These are phyloP conservation scores for Trifolium pratense DNA, from an alignment of 306 rosid species.

Conservation along the genomic window DNA sequence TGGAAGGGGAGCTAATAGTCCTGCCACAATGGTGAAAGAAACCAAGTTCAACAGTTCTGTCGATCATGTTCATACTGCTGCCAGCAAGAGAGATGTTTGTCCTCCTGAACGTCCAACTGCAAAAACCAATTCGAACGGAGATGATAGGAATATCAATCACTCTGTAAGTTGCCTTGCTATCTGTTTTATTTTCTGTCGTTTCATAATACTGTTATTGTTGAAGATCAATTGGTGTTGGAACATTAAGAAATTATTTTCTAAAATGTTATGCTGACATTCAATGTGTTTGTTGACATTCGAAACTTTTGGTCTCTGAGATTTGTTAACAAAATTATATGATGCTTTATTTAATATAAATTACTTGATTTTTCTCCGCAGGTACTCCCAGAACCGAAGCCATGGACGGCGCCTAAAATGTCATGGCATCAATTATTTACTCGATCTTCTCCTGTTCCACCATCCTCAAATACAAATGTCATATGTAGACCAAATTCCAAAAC, in stretches of 20 bases:
- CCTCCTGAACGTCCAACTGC: slow-evolving; percentile 67
- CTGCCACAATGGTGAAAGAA: slow-evolving; percentile 68
- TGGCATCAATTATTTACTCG: slow-evolving; percentile 98
- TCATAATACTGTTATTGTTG: slow-evolving; percentile 4
- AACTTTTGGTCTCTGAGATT: slow-evolving; percentile 14
- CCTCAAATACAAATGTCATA: slow-evolving; percentile 75
- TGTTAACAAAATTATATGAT: slow-evolving; percentile 12
- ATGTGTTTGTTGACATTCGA: slow-evolving; percentile 4
- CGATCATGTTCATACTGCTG: slow-evolving; percentile 66
- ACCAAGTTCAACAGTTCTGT: slow-evolving; percentile 61
- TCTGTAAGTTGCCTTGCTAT: slow-evolving; percentile 66
- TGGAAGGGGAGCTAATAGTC: slow-evolving; percentile 67
- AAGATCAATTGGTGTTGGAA: slow-evolving; percentile 23
- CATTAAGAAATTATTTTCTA: slow-evolving; percentile 8
- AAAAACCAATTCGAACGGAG: slow-evolving; percentile 65
- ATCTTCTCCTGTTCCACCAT: slow-evolving; percentile 63
- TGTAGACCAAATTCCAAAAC: slow-evolving; percentile 81
- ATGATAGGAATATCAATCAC: slow-evolving; percentile 66
- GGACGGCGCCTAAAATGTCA: slow-evolving; percentile 76
- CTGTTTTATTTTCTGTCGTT: slow-evolving; percentile 24
- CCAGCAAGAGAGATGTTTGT: slow-evolving; percentile 61
- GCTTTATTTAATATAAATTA: slow-evolving; percentile 29
- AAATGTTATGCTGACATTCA: neutral
- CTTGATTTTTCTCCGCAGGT: slow-evolving; percentile 66
- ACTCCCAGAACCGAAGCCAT: slow-evolving; percentile 65